phyloP scores from a whole-genome alignment of 2,329 filamentous ascomycete genomes.

The Phialophora expanda region DNA sequence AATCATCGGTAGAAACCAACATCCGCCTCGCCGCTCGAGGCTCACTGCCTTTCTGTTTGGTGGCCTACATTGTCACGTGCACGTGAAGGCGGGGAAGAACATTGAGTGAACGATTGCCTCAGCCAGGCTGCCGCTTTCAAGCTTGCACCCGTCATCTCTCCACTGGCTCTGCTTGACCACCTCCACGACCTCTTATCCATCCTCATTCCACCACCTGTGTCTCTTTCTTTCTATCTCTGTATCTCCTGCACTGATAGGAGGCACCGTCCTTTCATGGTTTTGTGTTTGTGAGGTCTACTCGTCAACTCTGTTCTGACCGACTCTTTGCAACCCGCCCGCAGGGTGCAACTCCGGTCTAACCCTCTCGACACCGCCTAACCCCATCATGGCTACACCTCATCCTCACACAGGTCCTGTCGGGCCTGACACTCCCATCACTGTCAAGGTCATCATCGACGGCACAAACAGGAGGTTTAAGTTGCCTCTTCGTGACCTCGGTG shows the following conservation, averaged over 20 bases:
- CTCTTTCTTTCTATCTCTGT: conserved; percentile 17
- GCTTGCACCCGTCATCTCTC: conserved; percentile 29
- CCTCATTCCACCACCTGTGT: neutral
- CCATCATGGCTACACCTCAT: conserved; percentile 50
- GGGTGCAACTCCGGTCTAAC: conserved; percentile 15
- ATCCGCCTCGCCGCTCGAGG: neutral
- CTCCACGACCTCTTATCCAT: conserved; percentile 15
- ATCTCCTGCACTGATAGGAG: conserved; percentile 13
- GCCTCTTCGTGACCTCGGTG: conserved; percentile 80
- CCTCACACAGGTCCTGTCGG: conserved; percentile 56
- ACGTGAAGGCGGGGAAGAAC: conserved; percentile 3
- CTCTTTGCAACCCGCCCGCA: conserved; percentile 22
- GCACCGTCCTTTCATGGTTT: conserved; percentile 18
- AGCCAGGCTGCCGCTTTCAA: conserved; percentile 21
- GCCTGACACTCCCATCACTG: conserved; percentile 75
- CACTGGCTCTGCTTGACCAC: conserved; percentile 18
- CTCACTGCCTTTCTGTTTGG: neutral
- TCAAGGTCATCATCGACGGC: conserved; percentile 83
- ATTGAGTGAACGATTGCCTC: conserved; percentile 21
- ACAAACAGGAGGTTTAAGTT: conserved; percentile 84
- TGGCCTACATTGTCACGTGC: neutral
- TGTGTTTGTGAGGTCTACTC: conserved; percentile 21
- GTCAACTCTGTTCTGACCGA: conserved; percentile 14
- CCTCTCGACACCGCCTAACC: conserved; percentile 42
- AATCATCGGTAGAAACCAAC: neutral